A percentile compares a stretch with the other conserved stretches of the same genome.
Conservation (phyloP, 2,329 filamentous ascomycete genomes). For the Chaetomium sp. region DNA sequence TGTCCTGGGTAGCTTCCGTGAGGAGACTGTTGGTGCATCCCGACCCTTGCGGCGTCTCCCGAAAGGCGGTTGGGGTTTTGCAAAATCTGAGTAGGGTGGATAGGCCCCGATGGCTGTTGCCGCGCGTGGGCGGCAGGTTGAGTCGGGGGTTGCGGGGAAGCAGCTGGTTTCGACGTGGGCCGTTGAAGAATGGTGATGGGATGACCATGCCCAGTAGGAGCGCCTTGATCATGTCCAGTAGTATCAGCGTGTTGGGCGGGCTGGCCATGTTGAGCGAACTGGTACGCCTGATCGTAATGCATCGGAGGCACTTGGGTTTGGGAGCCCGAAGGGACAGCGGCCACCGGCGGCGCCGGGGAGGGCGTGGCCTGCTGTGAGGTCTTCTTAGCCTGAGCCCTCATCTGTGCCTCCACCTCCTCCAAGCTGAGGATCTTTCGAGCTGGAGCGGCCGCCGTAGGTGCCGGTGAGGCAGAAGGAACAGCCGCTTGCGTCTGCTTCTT, state of each 20-base stretch:
- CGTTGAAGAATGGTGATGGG: slow-evolving; percentile 52
- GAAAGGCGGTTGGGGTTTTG: slow-evolving; percentile 68
- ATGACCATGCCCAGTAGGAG: slow-evolving; percentile 36
- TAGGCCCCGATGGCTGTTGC: slow-evolving; percentile 31
- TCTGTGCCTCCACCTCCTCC: slow-evolving; percentile 92
- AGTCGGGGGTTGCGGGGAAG: slow-evolving; percentile 29
- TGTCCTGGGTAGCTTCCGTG: slow-evolving; percentile 27
- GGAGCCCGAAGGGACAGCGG: slow-evolving; percentile 18
- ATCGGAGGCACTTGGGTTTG: slow-evolving; percentile 28
- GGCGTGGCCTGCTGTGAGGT: slow-evolving; percentile 34
- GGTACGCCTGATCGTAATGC: slow-evolving; percentile 20
- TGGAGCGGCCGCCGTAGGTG: slow-evolving; percentile 30
- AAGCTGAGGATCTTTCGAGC: slow-evolving; percentile 84
- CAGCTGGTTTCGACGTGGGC: slow-evolving; percentile 39
- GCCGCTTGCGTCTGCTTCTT: slow-evolving; percentile 42
- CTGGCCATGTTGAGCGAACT: slow-evolving; percentile 21
- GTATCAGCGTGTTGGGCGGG: slow-evolving; percentile 13
- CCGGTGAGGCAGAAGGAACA: slow-evolving; percentile 29
- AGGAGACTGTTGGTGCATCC: slow-evolving; percentile 26
- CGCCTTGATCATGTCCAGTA: slow-evolving; percentile 20
- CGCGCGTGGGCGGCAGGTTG: slow-evolving; percentile 26
- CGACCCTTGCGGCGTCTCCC: slow-evolving; percentile 38
- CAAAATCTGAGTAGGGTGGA: slow-evolving; percentile 65
- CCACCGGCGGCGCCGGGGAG: slow-evolving; percentile 19
- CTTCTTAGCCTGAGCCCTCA: slow-evolving; percentile 64